These are phyloP conservation scores for Blastocladiella britannica DNA, from an alignment of 192 early-diverging fungal species.

Conservation along the genomic window DNA sequence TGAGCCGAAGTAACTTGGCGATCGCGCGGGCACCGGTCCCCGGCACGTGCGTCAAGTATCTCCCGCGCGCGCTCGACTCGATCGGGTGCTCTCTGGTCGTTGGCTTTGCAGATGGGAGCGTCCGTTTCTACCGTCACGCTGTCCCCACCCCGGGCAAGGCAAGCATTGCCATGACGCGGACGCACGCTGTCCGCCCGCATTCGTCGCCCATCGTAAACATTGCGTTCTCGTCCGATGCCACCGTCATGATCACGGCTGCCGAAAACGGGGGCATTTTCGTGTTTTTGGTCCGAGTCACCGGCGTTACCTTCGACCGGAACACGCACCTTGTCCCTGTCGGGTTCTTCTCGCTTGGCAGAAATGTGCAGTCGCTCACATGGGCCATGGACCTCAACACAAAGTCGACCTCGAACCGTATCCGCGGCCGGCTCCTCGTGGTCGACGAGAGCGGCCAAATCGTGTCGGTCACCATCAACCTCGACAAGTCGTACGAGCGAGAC, in stretches of 20 bases:
- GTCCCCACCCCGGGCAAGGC: background rate
- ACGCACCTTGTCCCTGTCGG: background rate
- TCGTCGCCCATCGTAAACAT: slow-evolving; percentile 16
- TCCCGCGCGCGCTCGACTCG: slow-evolving; percentile 18
- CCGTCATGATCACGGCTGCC: slow-evolving; percentile 21
- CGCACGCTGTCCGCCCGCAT: slow-evolving; percentile 36
- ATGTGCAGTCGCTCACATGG: background rate
- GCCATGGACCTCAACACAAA: background rate
- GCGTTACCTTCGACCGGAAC: background rate
- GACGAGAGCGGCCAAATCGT: background rate
- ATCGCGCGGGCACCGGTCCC: background rate
- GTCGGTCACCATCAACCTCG: background rate
- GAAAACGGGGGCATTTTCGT: slow-evolving; percentile 30
- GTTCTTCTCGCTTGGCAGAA: background rate
- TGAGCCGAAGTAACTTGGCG: background rate
- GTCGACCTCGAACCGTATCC: background rate
- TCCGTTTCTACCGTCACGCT: slow-evolving; percentile 22
- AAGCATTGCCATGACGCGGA: slow-evolving; percentile 13
- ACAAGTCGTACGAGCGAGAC: background rate
- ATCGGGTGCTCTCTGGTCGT: slow-evolving; percentile 22
- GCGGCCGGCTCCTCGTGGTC: background rate
- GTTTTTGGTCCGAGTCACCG: slow-evolving; percentile 9
- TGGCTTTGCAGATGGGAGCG: slow-evolving; percentile 35
- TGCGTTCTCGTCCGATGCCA: slow-evolving; percentile 25
- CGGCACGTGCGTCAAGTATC: background rate